A percentile compares a stretch with the other conserved stretches of the same genome.
Evolutionary conservation across 228 moss, liverwort and hornwort species (phyloP).

Genomic region (Sphagnum fallax): DNA sequence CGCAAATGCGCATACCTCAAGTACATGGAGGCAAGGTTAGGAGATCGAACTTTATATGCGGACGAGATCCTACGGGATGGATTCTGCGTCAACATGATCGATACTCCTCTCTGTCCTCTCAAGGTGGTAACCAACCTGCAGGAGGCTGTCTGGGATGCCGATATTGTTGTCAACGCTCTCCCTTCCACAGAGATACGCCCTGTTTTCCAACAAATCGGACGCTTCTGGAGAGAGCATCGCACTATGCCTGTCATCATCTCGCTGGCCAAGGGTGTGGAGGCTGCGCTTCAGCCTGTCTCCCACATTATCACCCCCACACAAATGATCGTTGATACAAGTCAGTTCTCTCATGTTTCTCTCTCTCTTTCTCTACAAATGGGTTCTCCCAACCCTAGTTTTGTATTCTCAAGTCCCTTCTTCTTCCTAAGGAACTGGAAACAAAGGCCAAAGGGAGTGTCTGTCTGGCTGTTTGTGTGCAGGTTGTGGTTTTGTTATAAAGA

Average conservation of each 20-base stretch:
- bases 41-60: constrained; percentile 77
- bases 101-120: constrained; percentile 87
- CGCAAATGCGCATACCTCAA: constrained; percentile 98
- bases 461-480: too few relatives aligned
- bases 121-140: constrained; percentile 96
- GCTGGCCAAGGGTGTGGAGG: constrained; percentile 93
- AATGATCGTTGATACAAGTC: constrained; percentile 96
- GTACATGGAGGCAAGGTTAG: constrained; percentile 89
- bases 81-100: constrained; percentile 94
- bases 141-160: constrained; percentile 99
- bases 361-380: too few relatives aligned
- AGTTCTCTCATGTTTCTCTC: constrained; percentile 6
- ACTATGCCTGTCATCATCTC: constrained; percentile 93
- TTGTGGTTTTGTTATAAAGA: too few relatives aligned
- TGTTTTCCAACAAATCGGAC: constrained; percentile 86
- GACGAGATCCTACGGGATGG: constrained; percentile 96
- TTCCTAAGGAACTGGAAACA: too few relatives aligned
- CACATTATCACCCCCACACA: constrained; percentile 97
- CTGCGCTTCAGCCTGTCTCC: constrained; percentile 77
- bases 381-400: too few relatives aligned
- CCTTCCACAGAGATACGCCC: constrained; percentile 87
- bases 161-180: constrained; percentile 88
- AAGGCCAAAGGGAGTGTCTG: too few relatives aligned
- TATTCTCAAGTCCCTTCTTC: too few relatives aligned
- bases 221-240: constrained; percentile 91